phyloP scores from a whole-genome alignment of 805 yeast genomes.

The Saccharomycopsis fermentans region DNA sequence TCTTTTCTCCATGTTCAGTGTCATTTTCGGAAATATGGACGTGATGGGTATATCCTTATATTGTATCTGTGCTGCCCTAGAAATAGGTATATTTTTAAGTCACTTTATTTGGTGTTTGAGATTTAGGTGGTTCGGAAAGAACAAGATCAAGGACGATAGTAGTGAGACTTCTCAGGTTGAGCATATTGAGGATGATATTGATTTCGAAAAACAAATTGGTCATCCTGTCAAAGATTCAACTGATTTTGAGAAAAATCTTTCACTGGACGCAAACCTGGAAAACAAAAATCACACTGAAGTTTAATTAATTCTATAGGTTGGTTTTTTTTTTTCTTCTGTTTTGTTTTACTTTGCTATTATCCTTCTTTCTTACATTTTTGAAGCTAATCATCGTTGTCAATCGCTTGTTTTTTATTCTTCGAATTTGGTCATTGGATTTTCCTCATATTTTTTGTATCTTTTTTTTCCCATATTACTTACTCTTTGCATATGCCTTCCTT shows the following conservation, averaged over 20 bases:
- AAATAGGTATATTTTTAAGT: conserved; percentile 63
- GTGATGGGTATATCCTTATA: conserved; percentile 73
- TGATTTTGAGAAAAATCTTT: not conserved
- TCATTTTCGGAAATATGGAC: conserved; percentile 55
- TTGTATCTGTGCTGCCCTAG: conserved; percentile 61
- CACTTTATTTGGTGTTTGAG: conserved; percentile 62
- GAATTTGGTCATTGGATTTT: not conserved
- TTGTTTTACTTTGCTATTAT: no score
- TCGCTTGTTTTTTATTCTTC: no score
- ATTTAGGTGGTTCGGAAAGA: conserved; percentile 24
- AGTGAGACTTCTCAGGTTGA: not conserved
- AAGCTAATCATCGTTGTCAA: no score
- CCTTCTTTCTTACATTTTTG: no score
- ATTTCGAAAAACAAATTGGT: not conserved
- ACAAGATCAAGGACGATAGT: not conserved
- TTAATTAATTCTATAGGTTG: no score
- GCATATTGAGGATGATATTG: not conserved
- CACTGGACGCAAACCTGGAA: not conserved
- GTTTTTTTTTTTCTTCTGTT: no score
- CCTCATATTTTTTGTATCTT: not conserved
- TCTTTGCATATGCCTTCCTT: not conserved
- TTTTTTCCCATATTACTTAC: not conserved
- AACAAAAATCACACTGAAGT: not conserved
- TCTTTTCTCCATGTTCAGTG: conserved; percentile 57
- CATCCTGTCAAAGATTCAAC: not conserved